A percentile compares a stretch with the other conserved stretches of the same genome.
Conservation (phyloP, 306 rosid genomes). For the Lathyrus tuberosus region DNA sequence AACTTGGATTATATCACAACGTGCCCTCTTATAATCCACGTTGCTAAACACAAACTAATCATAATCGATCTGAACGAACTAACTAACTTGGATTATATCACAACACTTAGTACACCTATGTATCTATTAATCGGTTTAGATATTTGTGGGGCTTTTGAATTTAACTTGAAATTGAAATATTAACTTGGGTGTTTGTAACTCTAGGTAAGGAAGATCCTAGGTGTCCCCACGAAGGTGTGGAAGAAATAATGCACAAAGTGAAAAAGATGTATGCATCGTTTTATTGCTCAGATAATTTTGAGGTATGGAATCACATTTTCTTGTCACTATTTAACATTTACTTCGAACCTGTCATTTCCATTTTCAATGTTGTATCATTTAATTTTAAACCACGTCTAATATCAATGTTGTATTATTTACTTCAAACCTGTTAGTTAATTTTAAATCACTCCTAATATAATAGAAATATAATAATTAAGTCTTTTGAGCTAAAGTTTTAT, state of each 20-base stretch:
- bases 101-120: conserved; percentile 3
- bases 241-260: conserved; percentile 45
- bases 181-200: conserved; percentile 35
- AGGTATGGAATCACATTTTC: conserved; percentile 53
- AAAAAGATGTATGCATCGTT: conserved; percentile 49
- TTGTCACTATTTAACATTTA: neutral
- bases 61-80: no score
- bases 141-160: conserved; percentile 11
- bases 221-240: conserved; percentile 72
- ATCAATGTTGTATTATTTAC: neutral
- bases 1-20: no score
- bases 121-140: conserved; percentile 18
- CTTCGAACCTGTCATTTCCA: conserved; percentile 20
- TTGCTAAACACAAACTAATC: no score
- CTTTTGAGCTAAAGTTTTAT: conserved; percentile 22
- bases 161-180: conserved; percentile 32
- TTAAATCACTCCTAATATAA: neutral
- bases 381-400: no score
- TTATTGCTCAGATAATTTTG: conserved; percentile 50
- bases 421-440: neutral
- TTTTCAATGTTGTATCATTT: neutral
- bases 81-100: no score
- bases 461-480: conserved; percentile 5
- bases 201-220: conserved; percentile 87
- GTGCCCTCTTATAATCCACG: no score